phyloP scores from a whole-genome alignment of 2,329 filamentous ascomycete species.

The Dendrostoma leiphaemia region DNA sequence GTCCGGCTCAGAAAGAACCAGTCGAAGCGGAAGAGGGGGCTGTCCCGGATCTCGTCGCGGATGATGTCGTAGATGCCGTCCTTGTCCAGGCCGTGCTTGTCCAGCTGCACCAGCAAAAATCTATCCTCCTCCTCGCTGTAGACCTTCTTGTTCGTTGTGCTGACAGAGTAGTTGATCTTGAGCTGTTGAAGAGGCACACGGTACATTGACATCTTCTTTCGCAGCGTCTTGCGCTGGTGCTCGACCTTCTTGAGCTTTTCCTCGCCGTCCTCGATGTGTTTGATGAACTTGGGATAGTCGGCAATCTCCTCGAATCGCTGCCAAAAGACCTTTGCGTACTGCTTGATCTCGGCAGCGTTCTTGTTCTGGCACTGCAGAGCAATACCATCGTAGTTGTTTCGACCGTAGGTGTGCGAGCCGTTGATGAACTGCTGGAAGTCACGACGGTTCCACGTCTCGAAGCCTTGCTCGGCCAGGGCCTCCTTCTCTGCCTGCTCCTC shows the following conservation, averaged over 20 bases:
- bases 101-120: constrained; percentile 89
- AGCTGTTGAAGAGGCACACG: constrained; percentile 97
- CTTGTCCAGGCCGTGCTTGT: constrained; percentile 87
- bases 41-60: constrained; percentile 94
- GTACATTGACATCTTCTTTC: constrained; percentile 94
- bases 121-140: constrained; percentile 98
- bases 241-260: constrained; percentile 85
- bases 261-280: constrained; percentile 88
- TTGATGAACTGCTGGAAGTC: constrained; percentile 99
- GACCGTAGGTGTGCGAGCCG: constrained; percentile 88
- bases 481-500: constrained; percentile 88
- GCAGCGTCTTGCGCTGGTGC: constrained; percentile 87
- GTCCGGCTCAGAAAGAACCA: constrained; percentile 99
- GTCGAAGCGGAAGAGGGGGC: constrained; percentile 93
- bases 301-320: constrained; percentile 86
- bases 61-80: constrained; percentile 91
- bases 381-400: constrained; percentile 81
- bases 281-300: constrained; percentile 86
- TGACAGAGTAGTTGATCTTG: constrained; percentile 98
- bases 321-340: constrained; percentile 96
- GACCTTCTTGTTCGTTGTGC: constrained; percentile 99
- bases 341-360: constrained; percentile 77
- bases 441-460: constrained; percentile 91
- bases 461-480: constrained; percentile 76
- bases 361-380: constrained; percentile 91